These are phyloP conservation scores for Aspergillus saccharolyticus DNA, from an alignment of 495 filamentous ascomycete species.

Conservation along the genomic window DNA sequence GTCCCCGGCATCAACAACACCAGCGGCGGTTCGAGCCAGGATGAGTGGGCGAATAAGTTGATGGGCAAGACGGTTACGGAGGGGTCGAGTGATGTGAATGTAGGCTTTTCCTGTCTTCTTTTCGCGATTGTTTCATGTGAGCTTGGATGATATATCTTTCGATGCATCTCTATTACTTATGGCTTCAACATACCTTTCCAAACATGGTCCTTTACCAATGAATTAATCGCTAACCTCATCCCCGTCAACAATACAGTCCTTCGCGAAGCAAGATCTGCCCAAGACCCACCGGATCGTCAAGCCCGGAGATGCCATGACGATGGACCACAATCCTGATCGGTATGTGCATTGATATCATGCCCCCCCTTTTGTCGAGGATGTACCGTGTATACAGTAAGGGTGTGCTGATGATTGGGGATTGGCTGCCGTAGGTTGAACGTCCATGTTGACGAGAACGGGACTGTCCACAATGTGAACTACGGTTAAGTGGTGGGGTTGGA, in stretches of 20 bases:
- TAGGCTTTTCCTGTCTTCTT: conserved; percentile 33
- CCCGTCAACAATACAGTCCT: conserved; percentile 45
- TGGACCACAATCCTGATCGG: conserved; percentile 57
- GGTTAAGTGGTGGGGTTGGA: conserved; percentile 22
- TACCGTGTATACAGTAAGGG: no score
- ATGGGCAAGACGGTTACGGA: conserved; percentile 68
- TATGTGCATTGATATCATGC: conserved; percentile 28
- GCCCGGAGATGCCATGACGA: conserved; percentile 56
- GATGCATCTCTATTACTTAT: no score
- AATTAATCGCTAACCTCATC: conserved; percentile 5
- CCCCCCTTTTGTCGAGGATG: neutral
- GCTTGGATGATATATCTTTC: no score
- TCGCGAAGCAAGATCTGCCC: conserved; percentile 71
- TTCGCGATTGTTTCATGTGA: no score
- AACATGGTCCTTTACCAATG: neutral
- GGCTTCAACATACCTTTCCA: no score
- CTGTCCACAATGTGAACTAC: conserved; percentile 62
- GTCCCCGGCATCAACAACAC: conserved; percentile 63
- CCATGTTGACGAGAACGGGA: conserved; percentile 66
- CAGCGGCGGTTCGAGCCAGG: conserved; percentile 42
- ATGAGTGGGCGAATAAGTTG: conserved; percentile 68
- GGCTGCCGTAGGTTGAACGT: conserved; percentile 56
- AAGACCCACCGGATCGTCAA: conserved; percentile 60
- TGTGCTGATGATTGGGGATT: conserved; percentile 4
- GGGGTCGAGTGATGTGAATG: conserved; percentile 37